phyloP scores from a whole-genome alignment of 306 rosid genomes.

The Castanea sativa region DNA sequence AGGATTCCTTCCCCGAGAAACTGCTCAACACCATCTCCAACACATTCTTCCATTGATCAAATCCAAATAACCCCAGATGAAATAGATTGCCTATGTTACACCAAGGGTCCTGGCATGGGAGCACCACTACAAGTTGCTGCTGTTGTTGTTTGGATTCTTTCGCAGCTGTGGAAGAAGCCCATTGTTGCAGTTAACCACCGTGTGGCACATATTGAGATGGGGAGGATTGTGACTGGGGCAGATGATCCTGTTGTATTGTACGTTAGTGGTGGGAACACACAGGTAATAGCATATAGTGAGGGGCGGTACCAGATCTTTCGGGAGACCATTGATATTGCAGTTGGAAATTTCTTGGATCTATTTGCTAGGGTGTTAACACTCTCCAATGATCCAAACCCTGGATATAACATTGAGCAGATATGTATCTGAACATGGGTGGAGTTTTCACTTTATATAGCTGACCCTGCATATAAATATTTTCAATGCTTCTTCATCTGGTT shows the following conservation, averaged over 20 bases:
- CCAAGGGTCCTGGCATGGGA: slow-evolving; percentile 96
- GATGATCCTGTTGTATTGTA: slow-evolving; percentile 87
- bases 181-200: slow-evolving; percentile 84
- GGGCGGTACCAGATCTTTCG: no score
- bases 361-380: slow-evolving; percentile 78
- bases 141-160: slow-evolving; percentile 73
- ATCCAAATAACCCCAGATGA: slow-evolving; percentile 49
- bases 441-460: no score
- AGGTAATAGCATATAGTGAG: no score
- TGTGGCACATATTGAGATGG: slow-evolving; percentile 96
- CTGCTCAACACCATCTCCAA: slow-evolving; percentile 87
- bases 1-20: slow-evolving; percentile 90
- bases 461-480: no score
- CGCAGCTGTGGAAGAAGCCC: slow-evolving; percentile 85
- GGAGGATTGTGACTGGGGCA: slow-evolving; percentile 86
- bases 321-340: no score
- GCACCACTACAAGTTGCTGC: slow-evolving; percentile 94
- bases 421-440: background rate
- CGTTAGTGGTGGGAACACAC: slow-evolving; percentile 93
- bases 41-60: slow-evolving; percentile 67
- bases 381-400: slow-evolving; percentile 88
- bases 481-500: no score
- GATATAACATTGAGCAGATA: slow-evolving; percentile 92
- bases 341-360: slow-evolving; percentile 90
- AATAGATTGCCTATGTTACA: slow-evolving; percentile 84